Base-by-base conservation (phyloP, 352 stramenopile genomes). In the Phytophthora hybrid region DNA sequence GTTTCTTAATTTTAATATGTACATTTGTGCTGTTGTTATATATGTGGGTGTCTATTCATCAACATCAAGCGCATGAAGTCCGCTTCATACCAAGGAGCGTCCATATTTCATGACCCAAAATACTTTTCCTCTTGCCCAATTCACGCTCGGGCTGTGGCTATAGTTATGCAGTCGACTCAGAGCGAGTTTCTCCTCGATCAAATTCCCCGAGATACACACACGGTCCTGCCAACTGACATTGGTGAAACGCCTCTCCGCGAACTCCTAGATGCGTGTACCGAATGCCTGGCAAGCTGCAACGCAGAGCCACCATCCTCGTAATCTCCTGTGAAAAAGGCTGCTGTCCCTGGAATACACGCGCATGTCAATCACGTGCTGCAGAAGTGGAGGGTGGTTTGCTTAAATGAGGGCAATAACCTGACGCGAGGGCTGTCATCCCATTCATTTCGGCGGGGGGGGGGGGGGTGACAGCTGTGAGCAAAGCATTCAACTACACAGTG, bases 401-500 rank as follows among this genome's bases (percentile, higher is more conserved):
- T 5, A 3, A 46, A 16, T 13, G 31, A 59, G 18, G 51, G 3
- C 7, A 21, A 1, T 5, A 31, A 4, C 1, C 11, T 68, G 29
- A 68, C 58, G 4, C 59, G 23, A 26, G 23, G 23, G 23, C 23
- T 26, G 23, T 26, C 23, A 26, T 26, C 23, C 23, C 23, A 26
- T 26, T 26, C 23, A 26, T 26, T 26, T 26, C 23, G 23, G 23
- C 23, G 23, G 23, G 23, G 23, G 23, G 23, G 23, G 23, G 51
- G 39, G 54, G 57, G n/a, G 18, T 66, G 46, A 62, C 49, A 7
- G 21, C 66, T 9, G 41, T 68, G 10, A 68, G 39, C 44, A 73
- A 68, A 26, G 58, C 51, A 3, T 68, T 73, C 32, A 64, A 68
- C 7, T 73, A 68, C 19, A 73, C 60, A n/a, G 66, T 60, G 1